Evolutionary conservation across 164 flowering plant species (phyloP), one percentile per base, ranked within the genome.

Genomic region (Kalanchoe fedtschenkoi): DNA sequence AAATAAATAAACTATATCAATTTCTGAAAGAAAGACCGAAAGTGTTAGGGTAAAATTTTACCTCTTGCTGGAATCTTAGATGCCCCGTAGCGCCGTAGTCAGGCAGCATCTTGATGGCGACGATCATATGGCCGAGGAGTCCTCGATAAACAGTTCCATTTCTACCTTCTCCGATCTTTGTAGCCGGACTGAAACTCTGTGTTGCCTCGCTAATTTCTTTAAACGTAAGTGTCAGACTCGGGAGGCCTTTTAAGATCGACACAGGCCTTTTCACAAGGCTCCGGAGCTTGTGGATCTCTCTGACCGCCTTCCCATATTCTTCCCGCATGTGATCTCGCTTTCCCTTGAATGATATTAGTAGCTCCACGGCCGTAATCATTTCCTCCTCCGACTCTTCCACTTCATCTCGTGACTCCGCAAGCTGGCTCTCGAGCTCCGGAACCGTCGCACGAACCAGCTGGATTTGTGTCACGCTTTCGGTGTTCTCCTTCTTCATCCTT

Each of bases 51-150:
- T 5, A 34, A 13, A 22, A 4, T 44, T 44, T 67, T 78, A 85
- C 90, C 90, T 74, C 67, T 53, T 67, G 67, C 58, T 72, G 65
- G 68, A 85, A 85, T 21, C 68, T 74, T 34, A 63, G n/a, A 46
- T 63, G 76, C 58, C 71, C 69, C 39, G 63, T 76, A 34, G 74
- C 75, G 61, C 81, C 80, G 62, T 70, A 71, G 38, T 76, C 75
- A 11, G 83, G 84, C 61, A 82, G 66, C 85, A 81, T 79, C 72
- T 74, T 85, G 65, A 85, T 79, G 44, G 84, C 81, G 24, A 85
- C 84, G 58, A 74, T 69, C 55, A 73, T 17, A 63, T 79, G 81
- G 16, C 65, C 71, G 62, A 81, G 80, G 3, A 70, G 6, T 34
- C 87, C 89, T 65, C 68, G 75, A 58, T 80, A 84, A 35, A 75